Percentiles rank a stretch among this genome's conserved stretches.
Evolutionary conservation across 495 filamentous ascomycete genomes (phyloP).

Genomic region (Aspergillus taichungensis): DNA sequence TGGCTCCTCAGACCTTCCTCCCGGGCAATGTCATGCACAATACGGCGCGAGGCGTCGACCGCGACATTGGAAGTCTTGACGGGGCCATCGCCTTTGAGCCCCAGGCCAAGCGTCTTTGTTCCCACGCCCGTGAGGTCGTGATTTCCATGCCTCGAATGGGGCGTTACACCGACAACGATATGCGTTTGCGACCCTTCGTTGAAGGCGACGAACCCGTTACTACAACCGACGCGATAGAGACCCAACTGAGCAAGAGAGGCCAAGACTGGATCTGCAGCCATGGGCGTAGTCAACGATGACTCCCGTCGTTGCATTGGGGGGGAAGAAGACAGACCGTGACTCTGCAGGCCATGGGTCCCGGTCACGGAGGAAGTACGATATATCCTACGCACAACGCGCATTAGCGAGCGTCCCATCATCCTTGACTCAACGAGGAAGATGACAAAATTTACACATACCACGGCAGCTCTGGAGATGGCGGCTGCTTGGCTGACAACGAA

Average conservation of each 20-base stretch:
- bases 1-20: conserved; percentile 35
- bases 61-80: background rate
- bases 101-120: conserved; percentile 28
- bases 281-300: background rate
- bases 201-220: conserved; percentile 45
- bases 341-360: no score
- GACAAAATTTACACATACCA: no score
- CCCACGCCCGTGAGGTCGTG: conserved; percentile 17
- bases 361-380: no score
- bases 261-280: conserved; percentile 44
- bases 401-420: no score
- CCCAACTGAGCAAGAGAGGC: conserved; percentile 56
- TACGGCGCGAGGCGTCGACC: conserved; percentile 20
- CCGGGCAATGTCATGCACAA: conserved; percentile 37
- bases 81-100: background rate
- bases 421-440: no score
- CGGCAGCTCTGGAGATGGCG: no score
- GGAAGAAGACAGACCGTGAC: background rate
- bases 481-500: no score
- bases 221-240: conserved; percentile 40
- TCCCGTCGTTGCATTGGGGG: no score
- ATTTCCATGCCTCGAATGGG: background rate
- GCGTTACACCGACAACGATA: conserved; percentile 52
- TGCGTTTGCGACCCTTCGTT: conserved; percentile 45
- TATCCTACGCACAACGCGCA: no score